Evolutionary conservation across 2,329 filamentous ascomycete genomes (phyloP), one percentile per base, ranked within the genome.

Genomic region (Cytospora chrysosperma): DNA sequence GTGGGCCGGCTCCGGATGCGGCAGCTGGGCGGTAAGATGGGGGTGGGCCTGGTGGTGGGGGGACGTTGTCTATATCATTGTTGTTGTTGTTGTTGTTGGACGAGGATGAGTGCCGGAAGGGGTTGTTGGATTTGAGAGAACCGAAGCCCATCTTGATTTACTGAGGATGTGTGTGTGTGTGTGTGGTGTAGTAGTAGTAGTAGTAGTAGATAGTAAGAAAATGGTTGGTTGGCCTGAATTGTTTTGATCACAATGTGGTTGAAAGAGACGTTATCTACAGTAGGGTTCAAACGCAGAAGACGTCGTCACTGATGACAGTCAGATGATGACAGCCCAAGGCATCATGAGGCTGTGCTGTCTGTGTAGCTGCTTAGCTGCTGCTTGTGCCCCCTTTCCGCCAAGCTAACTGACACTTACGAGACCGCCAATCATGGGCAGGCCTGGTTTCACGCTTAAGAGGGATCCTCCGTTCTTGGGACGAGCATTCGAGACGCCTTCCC

Each of bases 11-110:
- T 15, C 64, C 27, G 19, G 56, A 56, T 30, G 32, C 17, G 43
- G 43, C 43, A 21, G n/a, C 43, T n/a, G 43, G 43, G 24, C 43
- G 43, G 47, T 70, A 62, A 24, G 68, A 67, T 3, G 71, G 71
- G 19, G 71, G 70, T 19, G 71, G 71, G 6, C 69, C 69, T 10
- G 66, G 54, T 9, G 70, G 70, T 4, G 69, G 69, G 4, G 65
- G 53, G 32, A 67, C 68, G 34, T 69, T 62, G 27, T 62, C 52
- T 34, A 43, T 37, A 47, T 47, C 43, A 47, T 47, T 58, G 34
- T 32, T 28, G 62, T 32, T 32, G 30, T 32, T 54, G 53, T 58
- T 40, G 51, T 10, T 19, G 28, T 30, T 27, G 62, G 43, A 19
- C 47, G 59, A 4, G 62, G 65, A 30, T 61, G 67, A 9, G 69